phyloP scores from a whole-genome alignment of 768 basidiomycete species.

The Strobilomyces echinocephalus region DNA sequence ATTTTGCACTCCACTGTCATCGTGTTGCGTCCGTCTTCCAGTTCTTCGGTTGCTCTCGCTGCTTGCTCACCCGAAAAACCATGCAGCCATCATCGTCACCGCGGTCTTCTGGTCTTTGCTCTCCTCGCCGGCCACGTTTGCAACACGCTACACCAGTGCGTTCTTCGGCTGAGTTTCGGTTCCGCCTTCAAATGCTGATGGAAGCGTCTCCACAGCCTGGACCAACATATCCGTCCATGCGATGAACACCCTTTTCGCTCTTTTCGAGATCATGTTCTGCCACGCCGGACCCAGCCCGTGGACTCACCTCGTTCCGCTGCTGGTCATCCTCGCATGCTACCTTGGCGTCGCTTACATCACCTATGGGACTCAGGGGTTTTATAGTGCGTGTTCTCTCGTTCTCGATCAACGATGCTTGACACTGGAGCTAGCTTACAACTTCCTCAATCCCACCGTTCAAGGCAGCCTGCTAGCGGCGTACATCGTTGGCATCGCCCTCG shows the following conservation, averaged over 20 bases:
- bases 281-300: conserved; percentile 50
- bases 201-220: conserved; percentile 41
- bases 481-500: conserved; percentile 55
- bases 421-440: conserved; percentile 51
- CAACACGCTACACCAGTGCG: conserved; percentile 36
- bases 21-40: conserved; percentile 49
- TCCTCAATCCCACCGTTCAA: conserved; percentile 52
- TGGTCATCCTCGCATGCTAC: conserved; percentile 52
- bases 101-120: conserved; percentile 60
- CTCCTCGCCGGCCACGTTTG: conserved; percentile 39
- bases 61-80: not conserved
- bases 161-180: not conserved
- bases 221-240: conserved; percentile 55
- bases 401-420: not conserved
- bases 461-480: conserved; percentile 50
- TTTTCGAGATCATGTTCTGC: conserved; percentile 56
- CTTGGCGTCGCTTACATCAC: conserved; percentile 69
- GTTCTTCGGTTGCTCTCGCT: not conserved
- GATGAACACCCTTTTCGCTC: conserved; percentile 51
- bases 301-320: conserved; percentile 41
- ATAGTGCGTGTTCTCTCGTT: conserved; percentile 42
- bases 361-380: conserved; percentile 53
- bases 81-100: conserved; percentile 59
- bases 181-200: not conserved
- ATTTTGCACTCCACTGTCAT: conserved; percentile 46